These are phyloP conservation scores for Fusarium sambucinum DNA, from an alignment of 2,329 filamentous ascomycete genomes.

Conservation along the genomic window DNA sequence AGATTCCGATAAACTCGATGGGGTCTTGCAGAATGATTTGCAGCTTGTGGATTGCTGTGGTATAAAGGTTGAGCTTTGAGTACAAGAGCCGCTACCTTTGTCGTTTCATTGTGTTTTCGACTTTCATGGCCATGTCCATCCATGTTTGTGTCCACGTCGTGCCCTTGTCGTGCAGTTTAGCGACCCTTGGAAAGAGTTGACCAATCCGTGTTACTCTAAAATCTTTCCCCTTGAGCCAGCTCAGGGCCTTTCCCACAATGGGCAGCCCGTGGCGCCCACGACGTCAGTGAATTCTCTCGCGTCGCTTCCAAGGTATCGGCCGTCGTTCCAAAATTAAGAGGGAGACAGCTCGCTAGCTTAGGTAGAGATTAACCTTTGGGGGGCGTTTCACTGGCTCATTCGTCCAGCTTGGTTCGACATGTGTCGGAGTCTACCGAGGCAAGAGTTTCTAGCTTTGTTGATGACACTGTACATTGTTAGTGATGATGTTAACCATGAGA, in stretches of 20 bases:
- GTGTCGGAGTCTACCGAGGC: constrained; percentile 37
- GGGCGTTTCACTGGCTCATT: constrained; percentile 25
- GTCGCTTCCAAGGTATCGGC: constrained; percentile 17
- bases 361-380: constrained; percentile 41
- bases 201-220: constrained; percentile 32
- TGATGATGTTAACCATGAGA: constrained; percentile 9
- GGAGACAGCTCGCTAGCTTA: constrained; percentile 6
- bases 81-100: not conserved
- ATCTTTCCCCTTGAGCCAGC: constrained; percentile 43
- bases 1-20: constrained; percentile 13
- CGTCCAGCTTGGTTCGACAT: constrained; percentile 26
- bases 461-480: constrained; percentile 24
- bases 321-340: constrained; percentile 23
- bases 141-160: constrained; percentile 35
- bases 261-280: constrained; percentile 39
- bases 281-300: constrained; percentile 36
- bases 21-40: constrained; percentile 15
- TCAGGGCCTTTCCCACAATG: constrained; percentile 41
- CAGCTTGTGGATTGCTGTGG: not conserved
- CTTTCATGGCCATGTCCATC: constrained; percentile 13
- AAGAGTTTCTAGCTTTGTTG: constrained; percentile 1
- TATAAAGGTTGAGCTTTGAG: not conserved
- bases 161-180: constrained; percentile 25
- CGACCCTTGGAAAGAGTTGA: constrained; percentile 28
- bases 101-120: constrained; percentile 25